Conservation (phyloP, 2,329 filamentous ascomycete genomes). For the Scedosporium boydii region DNA sequence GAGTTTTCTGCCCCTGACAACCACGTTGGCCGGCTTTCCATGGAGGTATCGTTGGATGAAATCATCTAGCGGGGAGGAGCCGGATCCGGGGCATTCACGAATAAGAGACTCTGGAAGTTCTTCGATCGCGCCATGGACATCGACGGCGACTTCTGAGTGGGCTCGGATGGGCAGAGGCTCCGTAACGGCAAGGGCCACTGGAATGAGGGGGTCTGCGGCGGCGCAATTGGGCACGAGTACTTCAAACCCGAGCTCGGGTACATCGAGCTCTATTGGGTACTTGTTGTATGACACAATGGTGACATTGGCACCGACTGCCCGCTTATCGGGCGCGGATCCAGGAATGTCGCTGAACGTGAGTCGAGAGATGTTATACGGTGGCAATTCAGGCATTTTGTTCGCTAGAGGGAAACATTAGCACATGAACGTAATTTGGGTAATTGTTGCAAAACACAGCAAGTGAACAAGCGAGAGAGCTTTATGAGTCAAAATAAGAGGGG, state of each 20-base stretch:
- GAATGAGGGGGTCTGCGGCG: conserved; percentile 61
- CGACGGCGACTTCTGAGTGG: conserved; percentile 54
- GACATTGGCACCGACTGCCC: conserved; percentile 72
- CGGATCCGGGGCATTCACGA: conserved; percentile 62
- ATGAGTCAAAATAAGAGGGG: background rate
- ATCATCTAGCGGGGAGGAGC: conserved; percentile 74
- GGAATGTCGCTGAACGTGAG: conserved; percentile 70
- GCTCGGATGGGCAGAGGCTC: conserved; percentile 58
- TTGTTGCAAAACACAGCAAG: background rate
- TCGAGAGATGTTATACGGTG: conserved; percentile 71
- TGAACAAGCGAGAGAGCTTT: background rate
- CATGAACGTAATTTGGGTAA: conserved; percentile 13
- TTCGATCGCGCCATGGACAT: conserved; percentile 62
- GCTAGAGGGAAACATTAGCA: conserved; percentile 35
- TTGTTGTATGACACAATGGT: conserved; percentile 63
- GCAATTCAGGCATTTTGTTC: conserved; percentile 64
- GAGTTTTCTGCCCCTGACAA: conserved; percentile 68
- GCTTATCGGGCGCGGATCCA: conserved; percentile 33
- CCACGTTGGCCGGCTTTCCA: conserved; percentile 68
- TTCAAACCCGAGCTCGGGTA: conserved; percentile 76
- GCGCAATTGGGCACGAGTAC: conserved; percentile 78
- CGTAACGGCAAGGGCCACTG: conserved; percentile 68
- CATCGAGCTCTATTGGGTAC: conserved; percentile 65
- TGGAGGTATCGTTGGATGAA: conserved; percentile 75
- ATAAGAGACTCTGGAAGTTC: conserved; percentile 67